Base-by-base conservation (phyloP, 2,329 filamentous ascomycete genomes). In the Capronia coronata region DNA sequence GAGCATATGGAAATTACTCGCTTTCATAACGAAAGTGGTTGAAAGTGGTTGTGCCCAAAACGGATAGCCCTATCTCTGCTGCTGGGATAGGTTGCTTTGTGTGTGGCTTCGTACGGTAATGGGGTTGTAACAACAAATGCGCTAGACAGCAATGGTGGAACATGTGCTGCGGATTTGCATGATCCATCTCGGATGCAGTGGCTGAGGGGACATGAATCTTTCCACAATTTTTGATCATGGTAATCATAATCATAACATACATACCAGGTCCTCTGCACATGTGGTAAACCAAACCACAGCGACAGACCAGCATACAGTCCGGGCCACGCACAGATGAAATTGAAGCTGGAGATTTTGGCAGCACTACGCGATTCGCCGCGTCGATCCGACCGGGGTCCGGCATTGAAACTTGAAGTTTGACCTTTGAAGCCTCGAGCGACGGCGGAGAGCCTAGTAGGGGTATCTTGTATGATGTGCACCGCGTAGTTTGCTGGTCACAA, bases 1-100 rank as follows among this genome's bases (percentile, higher is more conserved):
- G 50, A 56, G 46, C 51, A 51, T 23, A 35, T 56, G 54, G 54
- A 56, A 49, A 56, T 56, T 56, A 42, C 43, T 43, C 50, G 38
- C 49, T 35, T 45, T 22, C 25, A 47, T 51, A 27, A 27, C 10
- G n/a, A n/a, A n/a, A n/a, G n/a, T n/a, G n/a, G 47, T 56, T 51
- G 54, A 56, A 43, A 56, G 54, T 54, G 54, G 54, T 41, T 32
- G 27, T 37, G 38, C 45, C 10, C 38, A 38, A 40, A 48, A 1
- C 35, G 51, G 30, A 35, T 43, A 35, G 46, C 45, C 16, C 46
- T 48, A 47, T 56, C 51, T 51, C 41, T 38, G 13, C 25, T 27
- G 22, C 46, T 23, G 44, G 44, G 44, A 51, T 10, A 27, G 5
- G 25, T 27, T 54, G 8, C 18, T 19, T 9, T 30, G 40, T 25